A percentile compares a stretch with the other conserved stretches of the same genome.
Conservation (phyloP, 2,329 filamentous ascomycete species). For the Endocalyx cinctus region DNA sequence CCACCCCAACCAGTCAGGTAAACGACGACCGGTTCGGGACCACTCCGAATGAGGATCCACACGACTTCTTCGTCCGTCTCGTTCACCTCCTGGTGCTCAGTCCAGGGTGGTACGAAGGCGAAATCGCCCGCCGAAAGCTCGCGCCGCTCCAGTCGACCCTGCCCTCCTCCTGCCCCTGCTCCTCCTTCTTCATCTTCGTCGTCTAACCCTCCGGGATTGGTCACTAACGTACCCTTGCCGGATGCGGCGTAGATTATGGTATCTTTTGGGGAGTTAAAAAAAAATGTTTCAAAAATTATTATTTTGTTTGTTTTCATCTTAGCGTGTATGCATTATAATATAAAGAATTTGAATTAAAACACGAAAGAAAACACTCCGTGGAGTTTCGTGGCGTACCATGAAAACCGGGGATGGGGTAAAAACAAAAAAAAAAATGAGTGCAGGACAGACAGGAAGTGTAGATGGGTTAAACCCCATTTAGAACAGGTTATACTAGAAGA, state of each 20-base stretch:
- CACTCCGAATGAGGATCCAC: slow-evolving; percentile 63
- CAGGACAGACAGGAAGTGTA: too few relatives aligned
- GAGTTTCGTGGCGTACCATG: too few relatives aligned
- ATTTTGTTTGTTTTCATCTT: too few relatives aligned
- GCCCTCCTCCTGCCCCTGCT: too few relatives aligned
- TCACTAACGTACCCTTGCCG: slow-evolving; percentile 58
- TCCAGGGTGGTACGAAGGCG: slow-evolving; percentile 64
- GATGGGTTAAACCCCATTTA: too few relatives aligned
- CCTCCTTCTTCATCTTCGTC: slow-evolving; percentile 42
- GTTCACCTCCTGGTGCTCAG: slow-evolving; percentile 67
- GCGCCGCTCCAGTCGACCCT: slow-evolving; percentile 50
- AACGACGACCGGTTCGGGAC: slow-evolving; percentile 55
- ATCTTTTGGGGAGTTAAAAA: slow-evolving; percentile 38
- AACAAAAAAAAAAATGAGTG: too few relatives aligned
- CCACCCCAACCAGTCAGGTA: slow-evolving; percentile 61
- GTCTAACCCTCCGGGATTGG: slow-evolving; percentile 46
- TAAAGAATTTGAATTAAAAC: too few relatives aligned
- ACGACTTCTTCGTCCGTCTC: slow-evolving; percentile 54
- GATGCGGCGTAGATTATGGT: slow-evolving; percentile 63
- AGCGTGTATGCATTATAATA: too few relatives aligned
- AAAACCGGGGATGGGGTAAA: too few relatives aligned
- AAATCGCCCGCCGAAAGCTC: slow-evolving; percentile 62
- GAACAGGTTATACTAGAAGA: too few relatives aligned
- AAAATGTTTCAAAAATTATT: not conserved
- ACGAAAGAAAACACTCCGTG: too few relatives aligned